Evolutionary conservation across 345 rosid species (phyloP).

Genomic region (Gossypium thurberi): DNA sequence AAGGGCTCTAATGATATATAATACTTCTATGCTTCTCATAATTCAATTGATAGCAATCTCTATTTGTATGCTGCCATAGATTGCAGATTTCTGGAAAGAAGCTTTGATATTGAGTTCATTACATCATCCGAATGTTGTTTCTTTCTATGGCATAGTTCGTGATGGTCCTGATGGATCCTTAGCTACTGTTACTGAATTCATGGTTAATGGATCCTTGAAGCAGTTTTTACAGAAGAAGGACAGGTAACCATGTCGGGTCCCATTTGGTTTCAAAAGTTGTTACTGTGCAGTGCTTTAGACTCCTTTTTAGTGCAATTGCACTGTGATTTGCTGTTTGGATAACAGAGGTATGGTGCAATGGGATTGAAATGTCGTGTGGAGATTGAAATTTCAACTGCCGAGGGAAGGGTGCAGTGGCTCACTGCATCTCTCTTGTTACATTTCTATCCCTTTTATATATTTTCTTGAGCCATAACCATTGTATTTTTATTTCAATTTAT

Average conservation of each 20-base stretch:
- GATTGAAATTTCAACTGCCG: too few relatives aligned
- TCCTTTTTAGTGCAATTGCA: too few relatives aligned
- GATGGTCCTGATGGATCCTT: conserved; percentile 97
- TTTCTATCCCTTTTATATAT: too few relatives aligned
- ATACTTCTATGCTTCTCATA: conserved; percentile 8
- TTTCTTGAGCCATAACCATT: too few relatives aligned
- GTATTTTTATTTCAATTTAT: too few relatives aligned
- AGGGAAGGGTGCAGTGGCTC: too few relatives aligned
- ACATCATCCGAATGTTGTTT: conserved; percentile 97
- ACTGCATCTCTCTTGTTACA: too few relatives aligned
- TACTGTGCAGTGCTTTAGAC: too few relatives aligned
- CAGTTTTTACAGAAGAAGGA: conserved; percentile 97
- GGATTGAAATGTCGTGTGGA: too few relatives aligned
- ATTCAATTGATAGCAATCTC: conserved; percentile 13
- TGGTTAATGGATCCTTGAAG: conserved; percentile 97
- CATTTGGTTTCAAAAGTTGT: too few relatives aligned
- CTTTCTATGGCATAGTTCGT: conserved; percentile 98
- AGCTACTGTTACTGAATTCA: conserved; percentile 95
- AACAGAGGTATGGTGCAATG: too few relatives aligned
- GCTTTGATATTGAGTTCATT: conserved; percentile 87
- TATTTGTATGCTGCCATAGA: conserved; percentile 41
- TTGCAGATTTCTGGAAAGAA: conserved; percentile 98
- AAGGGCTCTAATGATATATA: neutral
- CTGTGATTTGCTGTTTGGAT: too few relatives aligned
- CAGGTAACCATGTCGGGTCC: conserved; percentile 40